Evolutionary conservation across 2,329 filamentous ascomycete species (phyloP), one percentile per base, ranked within the genome.

Genomic region (Exophiala phaeomuriformis): DNA sequence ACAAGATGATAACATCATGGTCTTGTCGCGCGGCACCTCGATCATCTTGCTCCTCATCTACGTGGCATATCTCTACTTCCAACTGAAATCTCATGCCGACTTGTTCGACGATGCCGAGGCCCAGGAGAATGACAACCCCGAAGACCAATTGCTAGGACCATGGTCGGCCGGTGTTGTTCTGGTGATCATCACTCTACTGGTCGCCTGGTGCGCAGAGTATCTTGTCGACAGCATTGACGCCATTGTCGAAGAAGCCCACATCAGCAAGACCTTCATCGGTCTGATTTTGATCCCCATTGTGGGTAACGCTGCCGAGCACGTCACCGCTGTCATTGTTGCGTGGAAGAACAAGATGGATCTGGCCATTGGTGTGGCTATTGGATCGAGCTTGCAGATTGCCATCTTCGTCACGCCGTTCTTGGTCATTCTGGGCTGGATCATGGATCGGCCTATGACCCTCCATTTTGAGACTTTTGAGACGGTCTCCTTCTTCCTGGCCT

Each of bases 381-480:
- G 87, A 43, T 88, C 84, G 55, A 88, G 84, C 68, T 83, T 91
- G 67, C 87, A 91, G 70, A 91, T 91, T 64, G 86, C 87, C 27
- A 76, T 91, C 43, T 82, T 90, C 42, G 86, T 91, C 45, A 90
- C 87, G 1, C 87, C 87, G 0, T 85, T 86, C 70, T 75, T 91
- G 49, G 87, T 91, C 50, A 82, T 91, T 60, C 76, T 90, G 36
- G 87, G 86, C 56, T 91, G 87, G 87, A 83, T 86, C 61, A 81
- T 88, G 69, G 77, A 78, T 50, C 73, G 81, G 59, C 78, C 81
- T 28, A 89, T 90, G 86, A 85, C 85, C 4, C 76, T 91, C 40
- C 85, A 86, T 66, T 93, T 93, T 65, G 84, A 90, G 72, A 86
- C 79, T 2, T 87, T 90, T 64, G 84, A 89, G 72, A 89, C 86